A percentile compares a stretch with the other conserved stretches of the same genome.
phyloP scores from a whole-genome alignment of 2,329 filamentous ascomycete genomes.

The Thelonectria discophora region DNA sequence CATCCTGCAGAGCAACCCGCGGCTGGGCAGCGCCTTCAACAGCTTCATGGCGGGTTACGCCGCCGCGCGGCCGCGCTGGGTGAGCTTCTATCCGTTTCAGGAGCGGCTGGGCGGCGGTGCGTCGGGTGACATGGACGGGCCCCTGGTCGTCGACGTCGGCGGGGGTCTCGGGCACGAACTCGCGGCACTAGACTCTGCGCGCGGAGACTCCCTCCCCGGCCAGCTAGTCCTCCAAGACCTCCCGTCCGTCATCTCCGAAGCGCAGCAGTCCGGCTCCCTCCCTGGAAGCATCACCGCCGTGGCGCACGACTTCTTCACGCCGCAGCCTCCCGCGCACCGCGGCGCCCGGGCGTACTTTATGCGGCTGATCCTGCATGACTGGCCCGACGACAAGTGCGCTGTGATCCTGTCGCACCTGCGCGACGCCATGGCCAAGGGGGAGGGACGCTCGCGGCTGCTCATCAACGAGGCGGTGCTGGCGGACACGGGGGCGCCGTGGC shows the following conservation, averaged over 20 bases:
- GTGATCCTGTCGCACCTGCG: slow-evolving; percentile 42
- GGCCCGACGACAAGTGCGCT: slow-evolving; percentile 50
- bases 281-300: slow-evolving; percentile 14
- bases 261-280: slow-evolving; percentile 5
- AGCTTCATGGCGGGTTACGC: slow-evolving; percentile 49
- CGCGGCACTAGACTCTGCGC: neutral
- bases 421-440: slow-evolving; percentile 32
- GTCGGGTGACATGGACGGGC: neutral
- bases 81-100: slow-evolving; percentile 33
- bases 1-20: slow-evolving; percentile 42
- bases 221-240: slow-evolving; percentile 23
- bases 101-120: slow-evolving; percentile 18
- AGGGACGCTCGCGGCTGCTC: slow-evolving; percentile 32
- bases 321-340: slow-evolving; percentile 31
- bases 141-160: slow-evolving; percentile 28
- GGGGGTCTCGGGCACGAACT: slow-evolving; percentile 27
- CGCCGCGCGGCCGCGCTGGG: slow-evolving; percentile 47
- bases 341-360: slow-evolving; percentile 55
- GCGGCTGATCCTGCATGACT: slow-evolving; percentile 58
- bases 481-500: slow-evolving; percentile 27
- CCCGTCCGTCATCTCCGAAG: slow-evolving; percentile 24
- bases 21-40: slow-evolving; percentile 44
- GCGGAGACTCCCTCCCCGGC: neutral
- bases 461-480: slow-evolving; percentile 32
- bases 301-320: slow-evolving; percentile 40